Conservation (phyloP, 768 basidiomycete species). For the Favolaschia claudopus region DNA sequence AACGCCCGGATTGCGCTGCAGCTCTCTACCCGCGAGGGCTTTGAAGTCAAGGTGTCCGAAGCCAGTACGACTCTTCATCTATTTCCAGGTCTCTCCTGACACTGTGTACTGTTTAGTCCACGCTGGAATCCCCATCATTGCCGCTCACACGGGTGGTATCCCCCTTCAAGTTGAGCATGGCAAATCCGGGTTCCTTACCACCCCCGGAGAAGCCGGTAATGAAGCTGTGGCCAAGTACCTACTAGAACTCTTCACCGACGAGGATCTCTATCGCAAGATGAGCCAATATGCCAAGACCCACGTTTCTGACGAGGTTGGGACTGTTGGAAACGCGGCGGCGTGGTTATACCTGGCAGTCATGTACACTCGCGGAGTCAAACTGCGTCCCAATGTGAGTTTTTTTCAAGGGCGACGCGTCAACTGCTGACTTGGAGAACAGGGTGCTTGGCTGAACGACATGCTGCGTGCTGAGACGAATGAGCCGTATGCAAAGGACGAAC, state of each 20-base stretch:
- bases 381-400: conserved; percentile 61
- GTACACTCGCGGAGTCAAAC: conserved; percentile 77
- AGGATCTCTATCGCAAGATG: conserved; percentile 67
- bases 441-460: conserved; percentile 87
- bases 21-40: conserved; percentile 92
- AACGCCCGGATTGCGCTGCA: conserved; percentile 91
- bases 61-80: conserved; percentile 43
- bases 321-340: conserved; percentile 78
- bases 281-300: conserved; percentile 75
- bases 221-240: conserved; percentile 77
- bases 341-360: conserved; percentile 78
- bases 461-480: conserved; percentile 79
- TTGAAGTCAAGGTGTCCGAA: conserved; percentile 97
- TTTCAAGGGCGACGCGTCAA: not conserved
- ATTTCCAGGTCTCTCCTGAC: not conserved
- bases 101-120: conserved; percentile 60
- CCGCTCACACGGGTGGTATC: conserved; percentile 88
- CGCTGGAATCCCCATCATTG: conserved; percentile 87
- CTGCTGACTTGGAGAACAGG: conserved; percentile 33
- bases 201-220: conserved; percentile 69
- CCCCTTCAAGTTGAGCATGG: conserved; percentile 91
- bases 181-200: conserved; percentile 86
- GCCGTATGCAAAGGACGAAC: conserved; percentile 70
- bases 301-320: conserved; percentile 85
- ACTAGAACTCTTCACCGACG: conserved; percentile 80